Evolutionary conservation across 1,284 basidiomycete species (phyloP), one percentile per base, ranked within the genome.

Genomic region (Calocybe gambosa): DNA sequence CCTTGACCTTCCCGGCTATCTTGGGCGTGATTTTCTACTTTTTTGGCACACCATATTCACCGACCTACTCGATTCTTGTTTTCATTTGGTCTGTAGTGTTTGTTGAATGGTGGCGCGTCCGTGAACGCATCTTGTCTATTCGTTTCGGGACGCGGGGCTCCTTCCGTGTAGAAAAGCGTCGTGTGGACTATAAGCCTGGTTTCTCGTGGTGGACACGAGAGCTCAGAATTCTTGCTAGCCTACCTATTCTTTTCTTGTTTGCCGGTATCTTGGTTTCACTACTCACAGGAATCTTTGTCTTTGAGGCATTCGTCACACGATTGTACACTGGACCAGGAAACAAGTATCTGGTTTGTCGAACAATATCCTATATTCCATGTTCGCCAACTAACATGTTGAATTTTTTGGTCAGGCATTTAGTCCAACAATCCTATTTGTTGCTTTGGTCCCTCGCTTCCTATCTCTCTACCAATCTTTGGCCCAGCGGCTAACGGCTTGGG

Each of bases 301-400:
- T 94, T 45, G 92, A 94, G 61, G 90, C 89, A 0, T 94, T 95
- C 54, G 84, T 93, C 5, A 82, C 85, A 0, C 73, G 85, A 37
- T 66, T 94, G 1, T 97, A 97, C 66, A 81, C 84, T 13, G 95
- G 96, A 0, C 87, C 91, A 1, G 89, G 89, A 6, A 79, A 87
- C 58, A 69, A 82, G 50, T 74, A 88, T 42, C 73, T 93, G 9
- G 89, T 91, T 58, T 62, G 88, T 70, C 15, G 46, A 33, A 25
- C 21, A 21, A 21, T 55, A 25, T 21, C 15, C 19, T 7, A 15
- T 37, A 47, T 45, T 35, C 45, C 35, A 47, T 29, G 16, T 26
- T 35, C 13, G 7, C 4, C 12, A 10, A 5, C n/a, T 42, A 15
- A 47, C 34, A 9, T 35, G 7, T 31, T 26, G 39, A 47, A 34